Evolutionary conservation across 2,329 filamentous ascomycete species (phyloP), one percentile per base, ranked within the genome.

Genomic region (Claviceps africana): DNA sequence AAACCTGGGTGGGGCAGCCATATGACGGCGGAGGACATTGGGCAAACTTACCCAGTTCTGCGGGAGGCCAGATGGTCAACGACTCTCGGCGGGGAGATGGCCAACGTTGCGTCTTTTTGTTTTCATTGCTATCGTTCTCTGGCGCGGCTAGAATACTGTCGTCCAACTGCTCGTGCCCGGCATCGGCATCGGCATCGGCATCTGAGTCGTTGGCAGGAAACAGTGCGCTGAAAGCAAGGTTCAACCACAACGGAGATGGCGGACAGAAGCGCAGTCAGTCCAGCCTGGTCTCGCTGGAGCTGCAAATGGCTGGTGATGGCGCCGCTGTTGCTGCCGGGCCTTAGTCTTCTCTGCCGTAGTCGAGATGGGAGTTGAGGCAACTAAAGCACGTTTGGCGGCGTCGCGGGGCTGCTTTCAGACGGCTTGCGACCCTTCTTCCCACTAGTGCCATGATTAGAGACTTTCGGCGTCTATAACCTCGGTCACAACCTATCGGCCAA

Each of bases 201-300:
- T 25, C 25, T n/a, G 25, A 25, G 55, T 63, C 59, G 51, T 59
- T 55, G 51, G 61, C 56, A 33, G 58, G 58, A 58, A 61, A 72
- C 65, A 57, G 73, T 72, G 56, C 69, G 70, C 58, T 72, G 70
- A 65, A 77, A 75, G 62, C 78, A 77, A 31, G 74, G 74, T 57
- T 78, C 75, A 69, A 79, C 73, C 60, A 76, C 66, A 55, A 79
- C 75, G 54, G 75, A 78, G 49, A 70, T 63, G 56, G 78, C 65
- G 19, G 76, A 80, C 6, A 15, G 58, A 74, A 72, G 15, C 40
- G 55, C 74, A 70, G 58, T 65, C 63, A 33, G 31, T 8, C 31
- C 31, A 33, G 31, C 31, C 31, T 33, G 31, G 59, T 51, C 30
- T 25, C 3, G 25, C 25, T 25, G 25, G 25, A 25, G 25, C 25